These are phyloP conservation scores for Lasiosphaeriaceae sp. DNA, from an alignment of 495 filamentous ascomycete species.

Conservation along the genomic window DNA sequence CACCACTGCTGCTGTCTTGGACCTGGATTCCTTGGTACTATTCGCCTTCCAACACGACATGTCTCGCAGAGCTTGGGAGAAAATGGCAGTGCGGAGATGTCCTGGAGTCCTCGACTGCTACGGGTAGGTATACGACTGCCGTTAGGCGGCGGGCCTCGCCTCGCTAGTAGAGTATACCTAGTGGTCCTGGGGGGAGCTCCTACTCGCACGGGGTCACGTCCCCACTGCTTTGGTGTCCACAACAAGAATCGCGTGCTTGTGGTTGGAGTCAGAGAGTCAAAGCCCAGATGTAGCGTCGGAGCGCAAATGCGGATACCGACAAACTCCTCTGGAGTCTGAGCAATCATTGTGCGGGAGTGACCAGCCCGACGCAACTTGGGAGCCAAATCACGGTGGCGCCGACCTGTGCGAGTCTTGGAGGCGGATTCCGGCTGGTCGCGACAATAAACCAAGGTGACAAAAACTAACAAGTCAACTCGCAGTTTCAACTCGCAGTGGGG, in stretches of 20 bases:
- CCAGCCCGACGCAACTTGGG: neutral
- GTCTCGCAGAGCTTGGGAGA: neutral
- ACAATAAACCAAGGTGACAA: too few relatives aligned
- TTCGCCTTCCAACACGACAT: neutral
- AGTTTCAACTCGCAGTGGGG: neutral
- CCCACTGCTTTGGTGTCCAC: neutral
- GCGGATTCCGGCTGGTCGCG: neutral
- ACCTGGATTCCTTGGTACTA: too few relatives aligned
- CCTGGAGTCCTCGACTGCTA: neutral
- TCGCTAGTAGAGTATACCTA: neutral
- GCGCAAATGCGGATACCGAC: neutral
- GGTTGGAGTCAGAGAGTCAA: neutral
- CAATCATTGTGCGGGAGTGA: neutral
- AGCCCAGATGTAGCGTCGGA: neutral
- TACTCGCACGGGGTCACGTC: too few relatives aligned
- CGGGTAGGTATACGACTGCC: too few relatives aligned
- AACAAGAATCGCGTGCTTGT: neutral
- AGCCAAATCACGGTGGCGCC: neutral
- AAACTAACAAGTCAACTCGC: neutral
- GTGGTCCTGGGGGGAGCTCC: too few relatives aligned
- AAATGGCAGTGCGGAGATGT: neutral
- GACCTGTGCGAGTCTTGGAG: neutral
- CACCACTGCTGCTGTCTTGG: neutral
- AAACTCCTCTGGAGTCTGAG: too few relatives aligned
- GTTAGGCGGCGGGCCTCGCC: conserved; percentile 2